A percentile compares a stretch with the other conserved stretches of the same genome.
phyloP scores from a whole-genome alignment of 140 eudicot species.

The Flaveria floridana region DNA sequence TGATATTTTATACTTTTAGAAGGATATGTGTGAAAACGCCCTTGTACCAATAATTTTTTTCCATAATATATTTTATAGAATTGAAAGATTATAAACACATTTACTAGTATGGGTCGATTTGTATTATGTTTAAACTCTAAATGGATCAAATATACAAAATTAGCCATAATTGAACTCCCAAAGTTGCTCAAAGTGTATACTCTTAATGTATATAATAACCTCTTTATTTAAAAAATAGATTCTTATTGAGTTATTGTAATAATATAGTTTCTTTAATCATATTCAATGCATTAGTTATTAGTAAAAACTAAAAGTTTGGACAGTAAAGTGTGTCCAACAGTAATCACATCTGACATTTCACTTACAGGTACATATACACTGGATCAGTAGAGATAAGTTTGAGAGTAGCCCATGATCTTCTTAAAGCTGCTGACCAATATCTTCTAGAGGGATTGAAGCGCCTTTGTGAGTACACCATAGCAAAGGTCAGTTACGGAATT shows the following conservation, averaged over 20 bases:
- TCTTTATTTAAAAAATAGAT: neutral
- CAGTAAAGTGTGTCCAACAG: neutral
- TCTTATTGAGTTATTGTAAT: neutral
- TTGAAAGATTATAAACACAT: neutral
- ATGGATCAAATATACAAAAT: neutral
- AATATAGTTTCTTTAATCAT: neutral
- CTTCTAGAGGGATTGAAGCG: slow-evolving; percentile 87
- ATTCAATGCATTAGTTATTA: neutral
- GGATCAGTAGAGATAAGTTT: slow-evolving; percentile 73
- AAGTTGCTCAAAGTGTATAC: neutral
- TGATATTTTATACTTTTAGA: neutral
- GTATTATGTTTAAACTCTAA: neutral
- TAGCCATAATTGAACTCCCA: neutral
- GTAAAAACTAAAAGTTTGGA: neutral
- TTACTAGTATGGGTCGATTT: neutral
- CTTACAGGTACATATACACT: slow-evolving; percentile 74
- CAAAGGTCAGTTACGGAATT: slow-evolving; percentile 48
- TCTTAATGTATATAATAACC: neutral
- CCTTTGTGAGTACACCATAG: slow-evolving; percentile 80
- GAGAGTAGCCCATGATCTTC: slow-evolving; percentile 76
- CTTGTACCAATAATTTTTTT: neutral
- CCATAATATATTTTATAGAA: neutral
- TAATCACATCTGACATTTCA: slow-evolving; percentile 6
- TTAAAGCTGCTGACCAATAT: slow-evolving; percentile 91
- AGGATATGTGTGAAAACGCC: neutral